Evolutionary conservation across 2,329 filamentous ascomycete species (phyloP).

Genomic region (Bisporella sp.): DNA sequence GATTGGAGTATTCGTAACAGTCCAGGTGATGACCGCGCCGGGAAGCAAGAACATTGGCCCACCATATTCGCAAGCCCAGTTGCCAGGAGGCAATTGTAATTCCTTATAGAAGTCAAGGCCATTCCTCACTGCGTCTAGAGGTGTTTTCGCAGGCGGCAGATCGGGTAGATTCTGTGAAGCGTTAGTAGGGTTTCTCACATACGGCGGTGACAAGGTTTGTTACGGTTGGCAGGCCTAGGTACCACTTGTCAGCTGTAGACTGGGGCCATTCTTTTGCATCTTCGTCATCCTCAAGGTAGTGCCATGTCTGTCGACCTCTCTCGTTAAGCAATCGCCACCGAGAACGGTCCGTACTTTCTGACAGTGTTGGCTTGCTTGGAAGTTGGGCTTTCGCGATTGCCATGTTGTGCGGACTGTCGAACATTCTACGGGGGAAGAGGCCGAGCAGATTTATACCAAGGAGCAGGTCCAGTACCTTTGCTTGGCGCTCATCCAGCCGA

Average conservation of each 20-base stretch:
- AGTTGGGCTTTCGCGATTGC: slow-evolving; percentile 1
- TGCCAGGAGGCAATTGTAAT: slow-evolving; percentile 79
- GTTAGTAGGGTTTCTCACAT: slow-evolving; percentile 9
- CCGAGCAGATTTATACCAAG: too few species aligned
- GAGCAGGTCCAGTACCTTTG: too few species aligned
- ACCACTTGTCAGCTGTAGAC: slow-evolving; percentile 82
- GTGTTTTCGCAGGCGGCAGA: slow-evolving; percentile 62
- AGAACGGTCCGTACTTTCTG: slow-evolving; percentile 64
- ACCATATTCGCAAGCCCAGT: slow-evolving; percentile 97
- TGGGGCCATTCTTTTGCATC: slow-evolving; percentile 76
- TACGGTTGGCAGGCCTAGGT: slow-evolving; percentile 73
- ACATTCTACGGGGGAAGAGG: too few species aligned
- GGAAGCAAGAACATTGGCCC: slow-evolving; percentile 94
- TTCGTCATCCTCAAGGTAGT: slow-evolving; percentile 72
- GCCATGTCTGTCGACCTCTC: slow-evolving; percentile 84
- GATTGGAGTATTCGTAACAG: slow-evolving; percentile 82
- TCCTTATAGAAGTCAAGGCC: slow-evolving; percentile 83
- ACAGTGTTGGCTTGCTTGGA: slow-evolving; percentile 39
- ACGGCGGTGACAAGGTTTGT: slow-evolving; percentile 11
- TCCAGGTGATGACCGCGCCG: slow-evolving; percentile 77
- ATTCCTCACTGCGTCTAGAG: slow-evolving; percentile 74
- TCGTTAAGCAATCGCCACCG: slow-evolving; percentile 84
- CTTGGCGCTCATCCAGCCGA: too few species aligned
- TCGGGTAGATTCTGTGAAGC: slow-evolving; percentile 59
- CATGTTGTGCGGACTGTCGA: not conserved